A percentile compares a stretch with the other conserved stretches of the same genome.
phyloP scores from a whole-genome alignment of 75 land plant species.

The Cunninghamia lanceolata region DNA sequence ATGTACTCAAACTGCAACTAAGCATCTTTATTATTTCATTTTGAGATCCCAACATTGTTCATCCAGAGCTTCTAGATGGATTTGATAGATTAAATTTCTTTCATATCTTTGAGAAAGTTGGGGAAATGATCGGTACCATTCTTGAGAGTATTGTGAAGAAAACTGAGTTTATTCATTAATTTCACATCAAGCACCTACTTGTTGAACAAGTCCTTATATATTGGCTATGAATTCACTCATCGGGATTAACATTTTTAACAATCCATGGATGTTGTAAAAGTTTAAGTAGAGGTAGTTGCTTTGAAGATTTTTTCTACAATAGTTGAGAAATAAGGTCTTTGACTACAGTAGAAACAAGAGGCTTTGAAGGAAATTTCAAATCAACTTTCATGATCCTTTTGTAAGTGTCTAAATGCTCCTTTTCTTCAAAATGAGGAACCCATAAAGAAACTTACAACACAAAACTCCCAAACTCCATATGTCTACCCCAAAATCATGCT shows the following conservation, averaged over 20 bases:
- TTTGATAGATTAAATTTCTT: too few relatives aligned
- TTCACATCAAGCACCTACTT: too few relatives aligned
- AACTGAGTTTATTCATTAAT: too few relatives aligned
- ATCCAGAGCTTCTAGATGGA: too few relatives aligned
- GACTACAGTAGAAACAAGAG: slow-evolving; percentile 69
- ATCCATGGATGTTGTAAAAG: slow-evolving; percentile 93
- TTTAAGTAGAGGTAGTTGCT: slow-evolving; percentile 68
- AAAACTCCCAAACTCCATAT: slow-evolving; percentile 93
- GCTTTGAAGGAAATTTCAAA: slow-evolving; percentile 78
- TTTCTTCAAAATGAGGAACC: slow-evolving; percentile 92
- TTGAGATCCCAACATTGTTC: too few relatives aligned
- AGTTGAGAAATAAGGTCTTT: slow-evolving; percentile 87
- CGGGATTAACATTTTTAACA: slow-evolving; percentile 75
- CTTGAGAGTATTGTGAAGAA: too few relatives aligned
- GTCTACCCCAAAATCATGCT: slow-evolving; percentile 89
- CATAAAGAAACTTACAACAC: slow-evolving; percentile 90
- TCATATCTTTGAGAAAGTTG: too few relatives aligned
- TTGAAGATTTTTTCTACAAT: slow-evolving; percentile 73
- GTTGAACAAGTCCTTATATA: too few relatives aligned
- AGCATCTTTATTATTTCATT: too few relatives aligned
- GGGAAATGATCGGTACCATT: too few relatives aligned
- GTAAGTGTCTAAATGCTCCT: slow-evolving; percentile 90
- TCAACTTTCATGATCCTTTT: slow-evolving; percentile 80
- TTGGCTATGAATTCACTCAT: too few relatives aligned
- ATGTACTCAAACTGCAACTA: too few relatives aligned